Base-by-base conservation (phyloP, 2,329 filamentous ascomycete species). In the Phaeomoniella chlamydospora region DNA sequence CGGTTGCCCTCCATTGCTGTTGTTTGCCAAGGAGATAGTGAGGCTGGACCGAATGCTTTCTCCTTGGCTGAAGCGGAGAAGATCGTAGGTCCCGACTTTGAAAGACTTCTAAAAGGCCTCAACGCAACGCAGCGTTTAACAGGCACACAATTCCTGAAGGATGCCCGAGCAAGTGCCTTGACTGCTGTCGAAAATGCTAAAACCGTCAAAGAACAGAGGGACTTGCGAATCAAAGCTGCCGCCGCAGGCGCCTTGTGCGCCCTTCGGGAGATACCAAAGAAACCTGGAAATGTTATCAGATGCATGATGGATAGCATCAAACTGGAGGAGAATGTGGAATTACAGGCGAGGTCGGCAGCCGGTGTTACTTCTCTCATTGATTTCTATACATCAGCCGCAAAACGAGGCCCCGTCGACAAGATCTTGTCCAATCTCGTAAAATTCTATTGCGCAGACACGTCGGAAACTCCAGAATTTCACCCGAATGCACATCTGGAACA, bases 261-360 rank as follows among this genome's bases (percentile, higher is more conserved):
- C n/a, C 77, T 96, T 61, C 75, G 77, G 39, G 70, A 81, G 18
- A 70, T 94, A 6, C 88, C 92, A 0, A 96, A 94, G 71, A 96
- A 93, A 54, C 86, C 88, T 6, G 86, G 84, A 42, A 74, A 79
- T 13, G 75, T 94, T 10, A 98, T 98, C 61, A 94, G 94, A 59
- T 84, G 78, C 2, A 82, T 98, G 58, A 98, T 98, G 90, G 90
- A 98, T 55, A 96, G 88, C 50, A 74, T 98, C 51, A 98, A 96
- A 59, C 78, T 77, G 26, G 92, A 98, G 53, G 90, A 94, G 49
- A 96, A 92, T 49, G 60, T 80, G 17, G 83, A 90, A 45, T 67
- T 98, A 2, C 90, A 98, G 55, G 75, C 74, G 47, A 80, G 88
- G 15, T 94, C 88, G 17, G 84, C 87, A 2, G 74, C 73, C 11